Conservation (phyloP, 192 early-diverging fungal species). For the Chytriomyces sp. region DNA sequence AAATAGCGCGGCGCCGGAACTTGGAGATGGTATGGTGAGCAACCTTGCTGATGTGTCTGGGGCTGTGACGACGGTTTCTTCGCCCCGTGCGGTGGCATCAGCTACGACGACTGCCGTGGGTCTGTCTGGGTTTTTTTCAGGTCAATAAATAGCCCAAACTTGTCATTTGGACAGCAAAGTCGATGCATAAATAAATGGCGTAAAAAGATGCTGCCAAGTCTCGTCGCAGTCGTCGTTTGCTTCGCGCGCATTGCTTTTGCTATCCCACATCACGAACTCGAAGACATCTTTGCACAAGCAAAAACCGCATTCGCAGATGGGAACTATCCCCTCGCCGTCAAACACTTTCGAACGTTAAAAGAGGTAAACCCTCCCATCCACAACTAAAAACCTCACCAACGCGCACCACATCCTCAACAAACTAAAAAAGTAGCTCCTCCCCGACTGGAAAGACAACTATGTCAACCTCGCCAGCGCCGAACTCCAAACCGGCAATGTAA, state of each 20-base stretch:
- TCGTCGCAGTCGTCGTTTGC: no score
- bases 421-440: neutral
- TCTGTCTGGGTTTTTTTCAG: no score
- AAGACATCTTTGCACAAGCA: neutral
- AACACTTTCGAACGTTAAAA: neutral
- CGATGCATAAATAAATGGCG: no score
- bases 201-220: no score
- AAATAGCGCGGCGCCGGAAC: neutral
- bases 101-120: no score
- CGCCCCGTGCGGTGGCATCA: no score
- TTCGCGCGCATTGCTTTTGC: neutral
- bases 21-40: neutral
- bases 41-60: no score
- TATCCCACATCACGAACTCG: neutral
- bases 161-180: no score
- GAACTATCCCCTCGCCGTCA: neutral
- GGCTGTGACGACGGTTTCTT: no score
- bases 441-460: constrained; percentile 1
- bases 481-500: neutral
- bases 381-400: no score
- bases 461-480: neutral
- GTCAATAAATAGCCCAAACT: no score
- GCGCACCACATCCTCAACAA: no score
- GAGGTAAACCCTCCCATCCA: neutral
- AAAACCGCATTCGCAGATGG: neutral